These are phyloP conservation scores for Benincasa hispida DNA, from an alignment of 306 rosid genomes.

Conservation along the genomic window DNA sequence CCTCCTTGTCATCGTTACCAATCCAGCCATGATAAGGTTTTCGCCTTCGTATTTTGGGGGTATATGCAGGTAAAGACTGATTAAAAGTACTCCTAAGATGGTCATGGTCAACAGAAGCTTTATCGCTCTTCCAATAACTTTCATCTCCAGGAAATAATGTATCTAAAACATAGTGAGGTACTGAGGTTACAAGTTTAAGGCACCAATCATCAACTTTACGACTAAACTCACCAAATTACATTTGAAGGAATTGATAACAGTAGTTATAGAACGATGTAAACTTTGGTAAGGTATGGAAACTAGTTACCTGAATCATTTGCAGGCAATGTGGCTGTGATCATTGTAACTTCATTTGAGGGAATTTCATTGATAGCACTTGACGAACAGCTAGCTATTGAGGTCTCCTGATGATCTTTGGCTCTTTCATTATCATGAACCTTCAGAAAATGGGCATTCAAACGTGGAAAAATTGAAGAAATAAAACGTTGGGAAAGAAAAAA, in stretches of 20 bases:
- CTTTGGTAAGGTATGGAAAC: neutral
- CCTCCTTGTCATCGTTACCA: neutral
- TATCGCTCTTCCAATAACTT: too few species aligned
- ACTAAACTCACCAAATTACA: neutral
- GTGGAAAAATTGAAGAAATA: neutral
- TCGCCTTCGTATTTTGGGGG: slow-evolving; percentile 9
- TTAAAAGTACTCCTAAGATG: neutral
- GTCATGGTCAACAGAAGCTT: neutral
- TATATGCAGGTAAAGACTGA: neutral
- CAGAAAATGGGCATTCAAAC: neutral
- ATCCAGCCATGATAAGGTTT: slow-evolving; percentile 47
- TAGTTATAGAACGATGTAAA: neutral
- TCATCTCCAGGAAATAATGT: neutral
- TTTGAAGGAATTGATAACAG: neutral
- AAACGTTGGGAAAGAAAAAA: neutral
- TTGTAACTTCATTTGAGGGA: slow-evolving; percentile 14
- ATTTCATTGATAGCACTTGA: neutral
- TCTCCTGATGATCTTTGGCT: neutral
- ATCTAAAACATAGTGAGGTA: neutral
- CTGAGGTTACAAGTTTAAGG: neutral
- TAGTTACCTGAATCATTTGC: slow-evolving; percentile 18
- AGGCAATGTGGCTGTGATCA: slow-evolving; percentile 12
- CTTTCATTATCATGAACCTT: slow-evolving; percentile 1
- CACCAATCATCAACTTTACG: neutral
- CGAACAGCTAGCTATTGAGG: slow-evolving; percentile 19